A percentile compares a stretch with the other conserved stretches of the same genome.
Conservation (phyloP, 2,329 filamentous ascomycete species). For the Aureobasidium uvarum region DNA sequence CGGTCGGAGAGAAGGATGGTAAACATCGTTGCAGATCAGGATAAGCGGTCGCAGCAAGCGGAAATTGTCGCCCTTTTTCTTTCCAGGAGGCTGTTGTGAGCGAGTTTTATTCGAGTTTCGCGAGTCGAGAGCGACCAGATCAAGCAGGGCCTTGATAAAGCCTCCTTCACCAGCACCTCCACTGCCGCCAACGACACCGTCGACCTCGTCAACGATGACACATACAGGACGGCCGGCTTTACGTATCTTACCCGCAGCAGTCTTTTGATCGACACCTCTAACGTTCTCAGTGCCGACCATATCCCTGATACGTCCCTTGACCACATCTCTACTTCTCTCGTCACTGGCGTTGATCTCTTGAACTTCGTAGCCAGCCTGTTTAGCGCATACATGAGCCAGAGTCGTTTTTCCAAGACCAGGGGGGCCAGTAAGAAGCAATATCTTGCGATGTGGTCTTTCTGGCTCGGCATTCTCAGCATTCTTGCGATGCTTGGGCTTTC, state of each 20-base stretch:
- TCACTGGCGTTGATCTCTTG: slow-evolving; percentile 98
- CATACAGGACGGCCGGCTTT: slow-evolving; percentile 85
- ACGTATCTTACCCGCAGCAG: slow-evolving; percentile 55
- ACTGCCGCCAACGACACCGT: slow-evolving; percentile 83
- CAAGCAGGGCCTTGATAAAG: slow-evolving; percentile 92
- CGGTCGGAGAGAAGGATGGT: slow-evolving; percentile 82
- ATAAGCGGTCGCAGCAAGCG: slow-evolving; percentile 83
- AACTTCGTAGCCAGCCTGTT: slow-evolving; percentile 92
- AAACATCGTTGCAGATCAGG: slow-evolving; percentile 95
- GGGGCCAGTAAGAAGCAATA: slow-evolving; percentile 84
- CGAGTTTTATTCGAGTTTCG: slow-evolving; percentile 59
- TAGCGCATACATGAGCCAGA: slow-evolving; percentile 90
- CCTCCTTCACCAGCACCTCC: slow-evolving; percentile 76
- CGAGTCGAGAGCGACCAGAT: slow-evolving; percentile 81
- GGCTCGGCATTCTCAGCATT: slow-evolving; percentile 51
- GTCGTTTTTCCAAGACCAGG: slow-evolving; percentile 96
- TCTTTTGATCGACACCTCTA: slow-evolving; percentile 62
- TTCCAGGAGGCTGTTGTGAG: slow-evolving; percentile 45
- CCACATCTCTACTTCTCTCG: slow-evolving; percentile 83
- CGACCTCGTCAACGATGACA: slow-evolving; percentile 93
- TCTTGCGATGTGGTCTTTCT: slow-evolving; percentile 79
- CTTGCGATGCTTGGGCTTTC: slow-evolving; percentile 53
- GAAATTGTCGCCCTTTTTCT: slow-evolving; percentile 82
- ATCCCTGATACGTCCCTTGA: slow-evolving; percentile 86
- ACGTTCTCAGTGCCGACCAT: slow-evolving; percentile 94